phyloP scores from a whole-genome alignment of 495 filamentous ascomycete species.

The Penicillium subrubescens region DNA sequence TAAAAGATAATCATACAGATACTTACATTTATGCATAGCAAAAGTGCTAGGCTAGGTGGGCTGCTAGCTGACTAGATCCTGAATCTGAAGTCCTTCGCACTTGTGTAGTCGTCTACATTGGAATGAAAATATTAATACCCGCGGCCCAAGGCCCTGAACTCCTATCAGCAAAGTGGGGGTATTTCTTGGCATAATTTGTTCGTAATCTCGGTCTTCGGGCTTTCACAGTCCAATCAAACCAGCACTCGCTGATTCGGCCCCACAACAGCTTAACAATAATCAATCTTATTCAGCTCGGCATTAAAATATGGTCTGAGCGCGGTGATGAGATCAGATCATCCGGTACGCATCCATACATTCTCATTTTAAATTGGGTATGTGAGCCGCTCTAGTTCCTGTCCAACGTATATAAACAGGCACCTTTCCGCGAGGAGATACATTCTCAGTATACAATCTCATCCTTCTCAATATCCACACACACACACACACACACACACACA shows the following conservation, averaged over 20 bases:
- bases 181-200: too few relatives aligned
- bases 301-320: background rate
- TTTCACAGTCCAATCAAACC: background rate
- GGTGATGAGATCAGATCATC: background rate
- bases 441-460: background rate
- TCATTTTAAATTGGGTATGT: too few relatives aligned
- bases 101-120: too few relatives aligned
- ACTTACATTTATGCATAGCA: too few relatives aligned
- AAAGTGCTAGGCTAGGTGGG: too few relatives aligned
- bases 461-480: background rate
- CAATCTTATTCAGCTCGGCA: background rate
- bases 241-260: background rate
- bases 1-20: too few relatives aligned
- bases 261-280: background rate
- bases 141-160: too few relatives aligned
- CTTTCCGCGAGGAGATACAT: background rate
- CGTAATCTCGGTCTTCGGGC: background rate
- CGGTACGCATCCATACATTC: background rate
- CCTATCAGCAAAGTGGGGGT: too few relatives aligned
- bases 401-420: background rate
- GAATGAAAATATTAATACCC: too few relatives aligned
- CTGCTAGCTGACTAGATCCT: too few relatives aligned
- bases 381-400: background rate
- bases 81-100: too few relatives aligned
- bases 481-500: background rate